Conservation (phyloP, 2,329 filamentous ascomycete genomes). For the Neocatenulostroma microsporum region DNA sequence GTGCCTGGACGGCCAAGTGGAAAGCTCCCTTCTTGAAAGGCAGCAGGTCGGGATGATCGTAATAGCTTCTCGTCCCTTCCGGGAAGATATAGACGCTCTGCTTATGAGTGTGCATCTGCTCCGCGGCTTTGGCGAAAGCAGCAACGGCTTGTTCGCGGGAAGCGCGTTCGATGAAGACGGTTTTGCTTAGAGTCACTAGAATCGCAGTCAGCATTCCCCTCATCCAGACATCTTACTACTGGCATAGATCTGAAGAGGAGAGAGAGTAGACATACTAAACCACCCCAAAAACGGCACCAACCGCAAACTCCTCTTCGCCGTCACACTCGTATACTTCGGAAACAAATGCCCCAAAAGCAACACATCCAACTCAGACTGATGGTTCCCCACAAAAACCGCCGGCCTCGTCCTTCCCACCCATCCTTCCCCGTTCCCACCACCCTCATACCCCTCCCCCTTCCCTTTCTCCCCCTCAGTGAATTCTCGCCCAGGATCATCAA, state of each 20-base stretch:
- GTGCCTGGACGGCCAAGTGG: conserved; percentile 87
- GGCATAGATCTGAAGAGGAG: neutral
- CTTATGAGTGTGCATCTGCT: conserved; percentile 61
- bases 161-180: conserved; percentile 89
- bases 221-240: neutral
- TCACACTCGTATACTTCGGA: conserved; percentile 84
- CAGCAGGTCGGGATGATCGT: conserved; percentile 68
- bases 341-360: conserved; percentile 84
- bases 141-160: conserved; percentile 75
- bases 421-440: too few species aligned
- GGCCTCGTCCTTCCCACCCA: conserved; percentile 52
- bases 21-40: conserved; percentile 99
- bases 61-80: conserved; percentile 88
- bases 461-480: too few species aligned
- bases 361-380: conserved; percentile 92
- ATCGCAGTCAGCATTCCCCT: neutral
- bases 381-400: conserved; percentile 87
- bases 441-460: too few species aligned
- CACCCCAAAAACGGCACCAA: conserved; percentile 78
- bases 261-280: conserved; percentile 60
- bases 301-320: conserved; percentile 79
- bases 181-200: conserved; percentile 64
- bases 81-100: conserved; percentile 78
- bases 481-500: too few species aligned
- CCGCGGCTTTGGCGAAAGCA: conserved; percentile 75